Conservation (phyloP, 768 basidiomycete genomes). For the Pholiota molesta region DNA sequence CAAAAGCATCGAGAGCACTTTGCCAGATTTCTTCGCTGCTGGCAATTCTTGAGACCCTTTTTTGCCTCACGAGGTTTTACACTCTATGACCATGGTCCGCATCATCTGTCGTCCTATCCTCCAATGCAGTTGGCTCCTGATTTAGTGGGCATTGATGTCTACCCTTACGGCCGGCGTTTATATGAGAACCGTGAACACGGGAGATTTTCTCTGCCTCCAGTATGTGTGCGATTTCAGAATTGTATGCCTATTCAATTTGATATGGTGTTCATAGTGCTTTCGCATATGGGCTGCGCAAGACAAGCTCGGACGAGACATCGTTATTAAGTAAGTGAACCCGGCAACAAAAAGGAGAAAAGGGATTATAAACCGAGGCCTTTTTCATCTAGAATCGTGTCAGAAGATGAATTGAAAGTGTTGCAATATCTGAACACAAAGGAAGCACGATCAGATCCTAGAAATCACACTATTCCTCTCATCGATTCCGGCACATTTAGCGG, state of each 20-base stretch:
- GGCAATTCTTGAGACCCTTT: conserved; percentile 23
- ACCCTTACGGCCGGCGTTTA: background rate
- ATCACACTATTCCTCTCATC: conserved; percentile 21
- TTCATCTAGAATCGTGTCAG: background rate
- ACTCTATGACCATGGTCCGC: conserved; percentile 1
- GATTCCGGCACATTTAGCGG: conserved; percentile 20
- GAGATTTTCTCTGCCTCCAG: background rate
- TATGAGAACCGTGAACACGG: background rate
- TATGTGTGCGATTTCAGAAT: background rate
- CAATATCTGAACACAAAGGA: conserved; percentile 14
- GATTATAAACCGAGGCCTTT: background rate
- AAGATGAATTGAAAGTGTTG: background rate
- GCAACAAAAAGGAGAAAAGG: background rate
- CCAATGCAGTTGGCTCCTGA: background rate
- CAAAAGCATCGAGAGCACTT: background rate
- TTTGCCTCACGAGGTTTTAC: conserved; percentile 19
- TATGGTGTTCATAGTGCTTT: background rate
- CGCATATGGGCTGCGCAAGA: background rate
- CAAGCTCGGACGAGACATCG: background rate
- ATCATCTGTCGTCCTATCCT: background rate
- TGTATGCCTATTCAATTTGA: background rate
- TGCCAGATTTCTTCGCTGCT: background rate
- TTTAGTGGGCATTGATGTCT: background rate
- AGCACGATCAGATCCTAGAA: conserved; percentile 19
- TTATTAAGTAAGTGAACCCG: background rate